Evolutionary conservation across 2,329 filamentous ascomycete genomes (phyloP).

Genomic region (Fusarium sp.): DNA sequence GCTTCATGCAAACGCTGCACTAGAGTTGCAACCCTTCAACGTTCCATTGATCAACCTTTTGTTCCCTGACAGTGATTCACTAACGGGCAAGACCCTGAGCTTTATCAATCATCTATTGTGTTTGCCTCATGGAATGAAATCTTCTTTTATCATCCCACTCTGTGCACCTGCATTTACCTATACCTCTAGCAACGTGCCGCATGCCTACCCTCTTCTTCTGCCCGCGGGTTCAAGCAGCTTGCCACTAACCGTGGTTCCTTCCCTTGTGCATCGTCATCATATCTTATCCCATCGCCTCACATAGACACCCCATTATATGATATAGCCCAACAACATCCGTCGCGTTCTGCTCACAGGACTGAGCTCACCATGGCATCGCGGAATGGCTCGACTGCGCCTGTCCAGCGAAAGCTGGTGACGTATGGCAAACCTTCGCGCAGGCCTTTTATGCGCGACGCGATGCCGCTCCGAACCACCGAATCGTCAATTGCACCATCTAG

Average conservation of each 20-base stretch:
- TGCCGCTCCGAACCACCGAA: constrained; percentile 39
- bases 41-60: background rate
- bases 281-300: background rate
- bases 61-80: constrained; percentile 10
- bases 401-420: constrained; percentile 41
- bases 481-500: constrained; percentile 15
- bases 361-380: constrained; percentile 35
- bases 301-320: constrained; percentile 11
- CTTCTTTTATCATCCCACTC: constrained; percentile 6
- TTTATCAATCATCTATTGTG: background rate
- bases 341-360: constrained; percentile 6
- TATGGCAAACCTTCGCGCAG: constrained; percentile 46
- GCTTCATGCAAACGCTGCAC: constrained; percentile 6
- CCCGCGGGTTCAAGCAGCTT: constrained; percentile 8
- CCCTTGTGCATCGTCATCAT: background rate
- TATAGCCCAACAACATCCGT: constrained; percentile 12
- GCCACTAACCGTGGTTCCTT: background rate
- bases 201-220: constrained; percentile 7
- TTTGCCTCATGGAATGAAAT: background rate
- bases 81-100: background rate
- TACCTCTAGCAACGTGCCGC: constrained; percentile 7
- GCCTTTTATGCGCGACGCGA: constrained; percentile 31
- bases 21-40: constrained; percentile 1
- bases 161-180: background rate
- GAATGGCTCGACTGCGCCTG: constrained; percentile 35